Percentiles rank a stretch among this genome's conserved stretches.
These are phyloP conservation scores for Lachnellula hyalina DNA, from an alignment of 2,329 filamentous ascomycete species.

Conservation along the genomic window DNA sequence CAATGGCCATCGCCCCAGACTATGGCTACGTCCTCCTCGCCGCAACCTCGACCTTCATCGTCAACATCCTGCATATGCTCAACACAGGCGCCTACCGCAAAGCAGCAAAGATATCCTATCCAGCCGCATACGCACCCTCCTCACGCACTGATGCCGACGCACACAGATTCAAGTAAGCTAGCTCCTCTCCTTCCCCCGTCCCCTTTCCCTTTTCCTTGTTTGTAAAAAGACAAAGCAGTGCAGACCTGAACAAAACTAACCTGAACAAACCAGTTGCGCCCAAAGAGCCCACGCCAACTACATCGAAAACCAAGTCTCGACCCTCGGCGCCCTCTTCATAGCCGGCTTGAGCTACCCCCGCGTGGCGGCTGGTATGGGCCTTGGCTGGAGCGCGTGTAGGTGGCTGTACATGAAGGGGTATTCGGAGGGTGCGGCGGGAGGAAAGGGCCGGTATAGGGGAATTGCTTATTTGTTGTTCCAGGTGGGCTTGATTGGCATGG, in stretches of 20 bases:
- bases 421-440: conserved; percentile 14
- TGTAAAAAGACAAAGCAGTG: no score
- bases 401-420: conserved; percentile 51
- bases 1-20: conserved; percentile 25
- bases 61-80: conserved; percentile 49
- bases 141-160: conserved; percentile 29
- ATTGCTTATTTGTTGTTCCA: conserved; percentile 22
- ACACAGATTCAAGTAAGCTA: conserved; percentile 25
- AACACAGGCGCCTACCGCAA: conserved; percentile 47
- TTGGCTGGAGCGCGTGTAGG: conserved; percentile 47
- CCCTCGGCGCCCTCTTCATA: conserved; percentile 49
- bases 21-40: conserved; percentile 52
- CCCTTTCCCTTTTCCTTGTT: background rate
- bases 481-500: conserved; percentile 22
- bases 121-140: conserved; percentile 44
- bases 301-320: conserved; percentile 53
- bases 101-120: conserved; percentile 50
- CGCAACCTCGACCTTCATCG: conserved; percentile 51
- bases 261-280: conserved; percentile 55
- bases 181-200: background rate
- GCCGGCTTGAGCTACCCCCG: conserved; percentile 51
- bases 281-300: conserved; percentile 61
- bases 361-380: conserved; percentile 44
- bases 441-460: conserved; percentile 27
- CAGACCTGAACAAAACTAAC: no score